phyloP scores from a whole-genome alignment of 345 rosid genomes.

The Xanthoceras sorbifolium region DNA sequence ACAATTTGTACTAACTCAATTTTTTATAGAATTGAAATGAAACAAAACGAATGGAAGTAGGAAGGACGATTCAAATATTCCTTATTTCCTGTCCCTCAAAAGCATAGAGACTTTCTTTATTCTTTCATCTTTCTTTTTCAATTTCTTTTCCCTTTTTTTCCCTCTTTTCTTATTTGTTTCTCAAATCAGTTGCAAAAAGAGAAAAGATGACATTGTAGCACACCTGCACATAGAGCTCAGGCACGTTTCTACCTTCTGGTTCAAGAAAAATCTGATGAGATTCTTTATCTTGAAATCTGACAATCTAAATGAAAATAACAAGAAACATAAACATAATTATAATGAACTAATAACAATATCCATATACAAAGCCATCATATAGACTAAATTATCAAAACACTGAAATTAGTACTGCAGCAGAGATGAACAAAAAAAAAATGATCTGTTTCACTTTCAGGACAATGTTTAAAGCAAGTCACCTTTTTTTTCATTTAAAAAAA shows the following conservation, averaged over 20 bases:
- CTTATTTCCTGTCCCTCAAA: neutral
- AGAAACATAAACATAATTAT: neutral
- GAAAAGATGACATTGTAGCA: neutral
- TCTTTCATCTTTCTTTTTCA: neutral
- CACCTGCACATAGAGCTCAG: conserved; percentile 98
- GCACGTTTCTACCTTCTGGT: conserved; percentile 96
- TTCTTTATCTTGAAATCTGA: conserved; percentile 93
- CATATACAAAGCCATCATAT: neutral
- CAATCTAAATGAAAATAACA: conserved; percentile 49
- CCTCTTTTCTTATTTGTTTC: neutral
- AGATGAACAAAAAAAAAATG: neutral
- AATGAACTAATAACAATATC: neutral
- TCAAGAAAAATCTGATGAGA: conserved; percentile 99
- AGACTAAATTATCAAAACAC: neutral
- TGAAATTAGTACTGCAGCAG: neutral
- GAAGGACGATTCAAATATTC: neutral
- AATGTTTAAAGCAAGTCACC: neutral
- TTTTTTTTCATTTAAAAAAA: neutral
- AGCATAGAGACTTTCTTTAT: neutral
- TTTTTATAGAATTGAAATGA: neutral
- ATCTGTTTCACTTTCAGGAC: conserved; percentile 7
- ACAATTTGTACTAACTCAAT: neutral
- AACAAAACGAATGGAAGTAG: neutral
- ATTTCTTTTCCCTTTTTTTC: neutral
- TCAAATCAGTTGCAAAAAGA: neutral